Evolutionary conservation across 495 filamentous ascomycete species (phyloP).

Genomic region (Penicillium coffeae): DNA sequence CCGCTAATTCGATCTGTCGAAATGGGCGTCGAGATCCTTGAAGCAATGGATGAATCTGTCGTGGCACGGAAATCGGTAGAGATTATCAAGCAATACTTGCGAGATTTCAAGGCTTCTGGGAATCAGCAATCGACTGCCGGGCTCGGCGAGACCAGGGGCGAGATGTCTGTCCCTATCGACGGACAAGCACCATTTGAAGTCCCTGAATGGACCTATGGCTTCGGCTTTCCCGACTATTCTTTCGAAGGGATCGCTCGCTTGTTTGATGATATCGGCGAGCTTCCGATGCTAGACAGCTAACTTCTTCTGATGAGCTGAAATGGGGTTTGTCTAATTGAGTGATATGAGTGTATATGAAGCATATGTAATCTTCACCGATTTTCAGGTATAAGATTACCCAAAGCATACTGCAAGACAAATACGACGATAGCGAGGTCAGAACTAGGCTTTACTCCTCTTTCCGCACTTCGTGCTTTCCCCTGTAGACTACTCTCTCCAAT

Average conservation of each 20-base stretch:
- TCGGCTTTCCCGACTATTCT: slow-evolving; percentile 40
- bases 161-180: not conserved
- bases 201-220: slow-evolving; percentile 40
- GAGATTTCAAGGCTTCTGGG: slow-evolving; percentile 27
- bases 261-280: slow-evolving; percentile 35
- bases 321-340: no score
- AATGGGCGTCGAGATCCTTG: slow-evolving; percentile 40
- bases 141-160: slow-evolving; percentile 1
- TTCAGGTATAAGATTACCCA: no score
- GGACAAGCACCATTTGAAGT: slow-evolving; percentile 32
- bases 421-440: no score
- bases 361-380: no score
- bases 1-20: slow-evolving; percentile 31
- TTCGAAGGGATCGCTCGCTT: slow-evolving; percentile 38
- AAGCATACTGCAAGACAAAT: no score
- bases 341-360: not conserved
- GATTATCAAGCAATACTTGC: slow-evolving; percentile 36
- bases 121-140: slow-evolving; percentile 4
- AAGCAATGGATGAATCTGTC: slow-evolving; percentile 42
- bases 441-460: no score
- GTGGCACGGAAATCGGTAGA: slow-evolving; percentile 38
- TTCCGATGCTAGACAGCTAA: slow-evolving; percentile 33
- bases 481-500: no score
- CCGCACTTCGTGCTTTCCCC: no score
- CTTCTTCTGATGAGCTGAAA: no score